Evolutionary conservation across 768 basidiomycete genomes (phyloP), one percentile per base, ranked within the genome.

Genomic region (Erythrobasidium yunnanense): DNA sequence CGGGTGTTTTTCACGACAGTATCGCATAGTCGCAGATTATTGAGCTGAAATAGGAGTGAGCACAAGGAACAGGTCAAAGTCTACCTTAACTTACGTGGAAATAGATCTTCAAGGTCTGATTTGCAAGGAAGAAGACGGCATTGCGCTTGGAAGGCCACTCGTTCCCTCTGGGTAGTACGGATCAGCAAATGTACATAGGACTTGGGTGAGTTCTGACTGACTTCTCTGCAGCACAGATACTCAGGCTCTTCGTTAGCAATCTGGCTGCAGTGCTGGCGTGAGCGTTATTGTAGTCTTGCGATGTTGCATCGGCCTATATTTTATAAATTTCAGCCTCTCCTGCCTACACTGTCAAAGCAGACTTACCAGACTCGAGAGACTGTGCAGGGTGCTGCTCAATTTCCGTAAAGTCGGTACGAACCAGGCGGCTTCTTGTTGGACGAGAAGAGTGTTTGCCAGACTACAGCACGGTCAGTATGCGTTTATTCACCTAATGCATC

Each of bases 111-210:
- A 73, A 71, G 2, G 70, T 70, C 20, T 34, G 22, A 62, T 73
- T 73, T 22, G 73, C 71, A 53, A 73, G 60, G 65, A 69, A 69
- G 56, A 69, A 70, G 56, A 72, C 51, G 2, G 73, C 73, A 42
- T 69, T 66, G 25, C 62, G 63, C 22, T 72, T 72, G 22, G 47
- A 58, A 0, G 71, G 69, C 0, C 65, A 66, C 0, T 53, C 54
- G 32, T 58, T 38, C 4, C 35, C 52, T 1, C 67, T 68, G 33
- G 5, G 18, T 18, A n/a, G 1, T 18, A 17, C 34, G 34, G 18
- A 38, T 34, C 45, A 22, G 22, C 7, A 25, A 7, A 52, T 23
- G 8, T 7, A n/a, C 7, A 11, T 32, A 53, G 7, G 2, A 1
- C 25, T 1, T 1, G 11, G 34, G 15, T 15, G 8, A 50, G 20